Evolutionary conservation across 148 eudicot genomes (phyloP).

Genomic region (Rhododendron henanense): DNA sequence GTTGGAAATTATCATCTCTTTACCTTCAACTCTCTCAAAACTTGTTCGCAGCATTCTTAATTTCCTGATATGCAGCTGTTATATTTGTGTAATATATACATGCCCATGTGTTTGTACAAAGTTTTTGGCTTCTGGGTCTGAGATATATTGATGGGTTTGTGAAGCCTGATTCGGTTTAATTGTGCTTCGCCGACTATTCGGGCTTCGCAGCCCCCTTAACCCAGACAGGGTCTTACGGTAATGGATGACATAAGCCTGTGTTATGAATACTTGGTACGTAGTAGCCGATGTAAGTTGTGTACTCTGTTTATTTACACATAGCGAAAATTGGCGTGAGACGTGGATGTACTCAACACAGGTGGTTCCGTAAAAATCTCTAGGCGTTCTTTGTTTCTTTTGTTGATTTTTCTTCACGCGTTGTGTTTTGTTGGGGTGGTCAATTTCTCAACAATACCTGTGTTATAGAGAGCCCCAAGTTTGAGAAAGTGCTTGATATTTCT

Average conservation of each 20-base stretch:
- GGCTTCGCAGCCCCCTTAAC: neutral
- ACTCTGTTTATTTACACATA: neutral
- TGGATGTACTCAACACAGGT: neutral
- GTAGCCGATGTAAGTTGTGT: neutral
- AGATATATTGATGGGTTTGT: neutral
- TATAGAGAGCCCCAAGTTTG: neutral
- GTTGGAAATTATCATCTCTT: constrained; percentile 18
- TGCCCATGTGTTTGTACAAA: neutral
- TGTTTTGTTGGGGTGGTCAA: neutral
- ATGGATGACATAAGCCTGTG: neutral
- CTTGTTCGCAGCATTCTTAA: neutral
- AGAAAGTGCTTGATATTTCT: neutral
- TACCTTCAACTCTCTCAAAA: neutral
- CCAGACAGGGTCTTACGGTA: neutral
- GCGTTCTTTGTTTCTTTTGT: neutral
- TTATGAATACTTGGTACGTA: too few relatives aligned
- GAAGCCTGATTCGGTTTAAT: neutral
- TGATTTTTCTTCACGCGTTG: neutral
- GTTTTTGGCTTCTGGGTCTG: neutral
- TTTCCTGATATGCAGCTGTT: neutral
- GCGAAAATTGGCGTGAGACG: neutral
- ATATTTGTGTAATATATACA: neutral
- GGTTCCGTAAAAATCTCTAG: neutral
- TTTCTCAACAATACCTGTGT: neutral
- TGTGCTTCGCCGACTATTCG: neutral